Percentiles rank a stretch among this genome's conserved stretches.
Evolutionary conservation across 768 basidiomycete genomes (phyloP).

Genomic region (Hericium alpestre): DNA sequence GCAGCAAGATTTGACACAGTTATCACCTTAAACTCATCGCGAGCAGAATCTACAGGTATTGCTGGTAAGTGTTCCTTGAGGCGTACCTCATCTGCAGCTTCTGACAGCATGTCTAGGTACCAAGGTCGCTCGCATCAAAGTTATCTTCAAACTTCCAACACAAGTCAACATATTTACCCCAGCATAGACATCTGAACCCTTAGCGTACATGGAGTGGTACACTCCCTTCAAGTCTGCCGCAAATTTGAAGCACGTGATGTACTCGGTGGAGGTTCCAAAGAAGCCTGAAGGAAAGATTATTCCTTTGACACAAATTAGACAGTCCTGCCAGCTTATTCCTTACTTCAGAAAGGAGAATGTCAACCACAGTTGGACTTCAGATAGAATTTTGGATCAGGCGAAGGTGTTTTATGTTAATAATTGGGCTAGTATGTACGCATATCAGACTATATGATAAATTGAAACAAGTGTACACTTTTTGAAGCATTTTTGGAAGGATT

Average conservation of each 20-base stretch:
- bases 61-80: neutral
- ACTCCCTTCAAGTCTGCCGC: neutral
- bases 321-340: neutral
- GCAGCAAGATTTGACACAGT: conserved; percentile 4
- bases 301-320: neutral
- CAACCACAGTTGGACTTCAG: neutral
- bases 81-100: too few relatives aligned
- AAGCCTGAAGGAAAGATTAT: neutral
- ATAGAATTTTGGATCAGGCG: neutral
- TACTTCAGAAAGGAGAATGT: neutral
- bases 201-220: conserved; percentile 1
- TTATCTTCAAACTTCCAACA: neutral
- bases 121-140: neutral
- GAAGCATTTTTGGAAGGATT: too few relatives aligned
- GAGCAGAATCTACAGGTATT: neutral
- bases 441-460: neutral
- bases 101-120: neutral
- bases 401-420: neutral
- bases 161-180: neutral
- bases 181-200: neutral
- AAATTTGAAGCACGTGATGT: neutral
- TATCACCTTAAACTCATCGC: neutral
- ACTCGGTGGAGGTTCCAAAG: neutral
- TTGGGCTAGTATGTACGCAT: neutral
- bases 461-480: neutral